Base-by-base conservation (phyloP, 192 early-diverging fungal species). In the Chytriomyces sp. region DNA sequence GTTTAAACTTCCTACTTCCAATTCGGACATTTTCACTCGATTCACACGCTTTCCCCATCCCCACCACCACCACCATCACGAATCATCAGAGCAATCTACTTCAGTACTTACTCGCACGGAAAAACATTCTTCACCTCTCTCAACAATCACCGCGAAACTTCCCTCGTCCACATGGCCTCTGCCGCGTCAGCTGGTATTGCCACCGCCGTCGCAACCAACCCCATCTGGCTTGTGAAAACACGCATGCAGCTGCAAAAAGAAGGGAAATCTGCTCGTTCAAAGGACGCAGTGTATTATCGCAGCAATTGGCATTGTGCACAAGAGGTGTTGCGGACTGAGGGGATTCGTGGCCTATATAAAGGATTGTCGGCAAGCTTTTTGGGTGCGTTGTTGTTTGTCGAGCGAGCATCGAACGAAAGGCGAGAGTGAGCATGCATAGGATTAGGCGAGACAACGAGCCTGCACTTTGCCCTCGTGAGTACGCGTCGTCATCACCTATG, bases 181-280 rank as follows among this genome's bases (percentile, higher is more conserved):
- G 93, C 95, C 0, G 81, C 85, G 0, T 78, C 86, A 5, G 93
- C 94, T 0, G 90, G 89, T 10, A 77, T 93, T 33, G 84, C 92
- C 4, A 93, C 91, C 3, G 91, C 93, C 0, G 87, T 90, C 2
- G 82, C 80, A n/a, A 96, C 96, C 1, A 97, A 94, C 72, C 97
- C 97, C 0, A 98, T 99, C 28, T 99, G 97, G 97, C 85, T 99
- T 52, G 88, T 98, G 40, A 99, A 98, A 72, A 99, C 96, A 0
- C 81, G 97, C 56, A 92, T 99, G 84, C 96, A 99, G 78, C 77
- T 99, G 60, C 91, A 93, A 75, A 65, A 49, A 6, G 63, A 65
- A 12, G 72, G 79, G 30, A 62, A 75, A 26, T 52, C 80, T 2
- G 78, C 60, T 41, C 12, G 17, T 22, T 7, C 8, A 0, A 17